Evolutionary conservation across 306 rosid genomes (phyloP).

Genomic region (Abrus precatorius): DNA sequence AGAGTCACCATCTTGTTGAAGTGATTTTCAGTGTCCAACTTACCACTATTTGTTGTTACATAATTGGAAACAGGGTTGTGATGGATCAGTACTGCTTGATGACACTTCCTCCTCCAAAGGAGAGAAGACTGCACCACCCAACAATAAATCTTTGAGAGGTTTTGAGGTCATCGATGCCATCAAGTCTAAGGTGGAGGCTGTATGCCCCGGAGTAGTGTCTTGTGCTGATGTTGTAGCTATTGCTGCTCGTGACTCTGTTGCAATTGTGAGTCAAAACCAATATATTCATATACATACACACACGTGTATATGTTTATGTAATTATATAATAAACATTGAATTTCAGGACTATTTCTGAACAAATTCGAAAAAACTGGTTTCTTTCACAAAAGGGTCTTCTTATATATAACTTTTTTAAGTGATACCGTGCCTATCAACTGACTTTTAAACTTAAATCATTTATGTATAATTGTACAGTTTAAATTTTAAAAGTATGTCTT

Average conservation of each 20-base stretch:
- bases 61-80: slow-evolving; percentile 75
- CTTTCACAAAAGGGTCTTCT: background rate
- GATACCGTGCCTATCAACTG: no score
- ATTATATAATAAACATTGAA: background rate
- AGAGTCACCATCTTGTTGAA: background rate
- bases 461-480: no score
- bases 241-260: slow-evolving; percentile 83
- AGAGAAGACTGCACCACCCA: slow-evolving; percentile 82
- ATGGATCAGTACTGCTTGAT: slow-evolving; percentile 79
- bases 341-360: background rate
- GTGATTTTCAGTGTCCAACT: background rate
- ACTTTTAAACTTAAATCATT: no score
- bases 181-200: slow-evolving; percentile 67
- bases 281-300: no score
- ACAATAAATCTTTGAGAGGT: slow-evolving; percentile 65
- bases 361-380: background rate
- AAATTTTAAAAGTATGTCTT: no score
- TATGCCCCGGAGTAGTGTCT: slow-evolving; percentile 79
- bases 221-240: slow-evolving; percentile 88
- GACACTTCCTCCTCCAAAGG: slow-evolving; percentile 67
- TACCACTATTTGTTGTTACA: background rate
- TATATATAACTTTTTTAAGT: no score
- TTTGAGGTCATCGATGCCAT: slow-evolving; percentile 70
- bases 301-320: no score
- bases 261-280: slow-evolving; percentile 57